A percentile compares a stretch with the other conserved stretches of the same genome.
phyloP scores from a whole-genome alignment of 2,329 filamentous ascomycete species.

The Pyricularia pennisetigena region DNA sequence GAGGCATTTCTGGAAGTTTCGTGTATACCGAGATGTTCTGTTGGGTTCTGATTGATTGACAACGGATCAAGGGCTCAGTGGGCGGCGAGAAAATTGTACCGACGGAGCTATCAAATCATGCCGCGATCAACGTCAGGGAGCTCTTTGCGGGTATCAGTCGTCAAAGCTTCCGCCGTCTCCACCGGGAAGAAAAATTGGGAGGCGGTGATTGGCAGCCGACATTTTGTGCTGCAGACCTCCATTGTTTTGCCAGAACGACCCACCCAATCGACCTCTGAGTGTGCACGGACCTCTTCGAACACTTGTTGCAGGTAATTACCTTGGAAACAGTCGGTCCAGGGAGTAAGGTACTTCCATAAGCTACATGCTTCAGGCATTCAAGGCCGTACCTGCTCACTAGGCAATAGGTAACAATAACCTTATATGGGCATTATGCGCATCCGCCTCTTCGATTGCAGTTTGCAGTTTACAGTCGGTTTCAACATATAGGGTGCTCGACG shows the following conservation, averaged over 20 bases:
- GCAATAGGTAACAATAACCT: too few species aligned
- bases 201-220: background rate
- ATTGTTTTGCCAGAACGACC: background rate
- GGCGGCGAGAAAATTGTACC: background rate
- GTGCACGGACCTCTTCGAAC: background rate
- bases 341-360: too few species aligned
- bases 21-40: background rate
- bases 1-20: slow-evolving; percentile 17
- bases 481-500: background rate
- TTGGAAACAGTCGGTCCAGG: background rate
- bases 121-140: background rate
- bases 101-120: background rate
- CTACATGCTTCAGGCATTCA: too few species aligned
- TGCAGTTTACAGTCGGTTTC: background rate
- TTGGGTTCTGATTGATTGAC: slow-evolving; percentile 4
- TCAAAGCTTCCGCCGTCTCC: background rate
- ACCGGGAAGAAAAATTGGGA: background rate
- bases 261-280: background rate
- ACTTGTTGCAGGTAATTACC: background rate
- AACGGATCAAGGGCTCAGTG: background rate
- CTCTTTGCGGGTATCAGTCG: background rate
- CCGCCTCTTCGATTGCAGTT: background rate
- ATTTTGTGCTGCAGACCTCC: background rate
- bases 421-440: background rate
- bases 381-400: too few species aligned